These are phyloP conservation scores for Penicillium vulpinum DNA, from an alignment of 2,329 filamentous ascomycete species.

Conservation along the genomic window DNA sequence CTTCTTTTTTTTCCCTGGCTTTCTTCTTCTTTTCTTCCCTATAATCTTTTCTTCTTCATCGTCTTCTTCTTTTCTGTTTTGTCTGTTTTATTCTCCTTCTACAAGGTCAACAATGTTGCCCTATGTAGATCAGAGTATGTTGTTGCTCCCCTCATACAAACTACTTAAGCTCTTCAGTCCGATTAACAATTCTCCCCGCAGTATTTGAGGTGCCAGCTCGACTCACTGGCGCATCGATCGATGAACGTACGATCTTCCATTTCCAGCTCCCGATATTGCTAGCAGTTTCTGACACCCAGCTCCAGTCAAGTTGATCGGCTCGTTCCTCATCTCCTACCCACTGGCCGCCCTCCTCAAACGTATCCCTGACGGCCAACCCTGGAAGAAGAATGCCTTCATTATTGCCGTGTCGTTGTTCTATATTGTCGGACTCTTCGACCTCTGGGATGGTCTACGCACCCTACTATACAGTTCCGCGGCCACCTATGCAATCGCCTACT, in stretches of 20 bases:
- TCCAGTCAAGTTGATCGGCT: conserved; percentile 86
- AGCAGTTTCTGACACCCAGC: conserved; percentile 4
- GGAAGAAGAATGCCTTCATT: conserved; percentile 84
- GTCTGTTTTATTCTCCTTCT: conserved; percentile 8
- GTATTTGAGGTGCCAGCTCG: conserved; percentile 62
- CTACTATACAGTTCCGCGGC: conserved; percentile 75
- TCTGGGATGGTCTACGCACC: conserved; percentile 82
- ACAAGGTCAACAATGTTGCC: conserved; percentile 56
- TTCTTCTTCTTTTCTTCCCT: not conserved
- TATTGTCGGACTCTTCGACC: conserved; percentile 85
- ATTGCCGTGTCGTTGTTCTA: conserved; percentile 83
- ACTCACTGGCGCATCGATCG: conserved; percentile 61
- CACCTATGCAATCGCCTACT: conserved; percentile 80
- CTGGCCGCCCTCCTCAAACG: conserved; percentile 85
- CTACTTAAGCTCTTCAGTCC: conserved; percentile 12
- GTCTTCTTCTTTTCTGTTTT: conserved; percentile 6
- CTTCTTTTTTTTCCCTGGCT: not conserved
- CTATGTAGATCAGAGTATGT: conserved; percentile 61
- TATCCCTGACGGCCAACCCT: conserved; percentile 79
- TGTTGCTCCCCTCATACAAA: not conserved
- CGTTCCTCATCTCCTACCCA: conserved; percentile 89
- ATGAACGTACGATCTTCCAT: conserved; percentile 55
- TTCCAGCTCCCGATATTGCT: not conserved
- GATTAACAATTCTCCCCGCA: conserved; percentile 34
- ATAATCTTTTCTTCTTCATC: conserved; percentile 7